These are phyloP conservation scores for Cyclotella cryptica DNA, from an alignment of 108 stramenopile genomes.

Conservation along the genomic window DNA sequence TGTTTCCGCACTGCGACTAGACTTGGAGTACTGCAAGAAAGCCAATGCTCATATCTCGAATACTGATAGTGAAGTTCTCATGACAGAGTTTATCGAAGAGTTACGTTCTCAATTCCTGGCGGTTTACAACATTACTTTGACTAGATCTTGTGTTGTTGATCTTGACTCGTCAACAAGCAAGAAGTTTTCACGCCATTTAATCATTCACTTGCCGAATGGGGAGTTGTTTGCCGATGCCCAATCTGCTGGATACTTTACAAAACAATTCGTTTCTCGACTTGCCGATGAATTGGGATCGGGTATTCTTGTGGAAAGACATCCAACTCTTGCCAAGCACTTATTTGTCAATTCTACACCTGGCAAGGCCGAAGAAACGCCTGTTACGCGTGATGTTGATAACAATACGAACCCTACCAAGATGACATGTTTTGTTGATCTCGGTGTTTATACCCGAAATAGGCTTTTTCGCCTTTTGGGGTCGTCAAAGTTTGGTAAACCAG, in stretches of 20 bases:
- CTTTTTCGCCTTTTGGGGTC: constrained; percentile 92
- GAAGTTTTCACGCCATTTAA: constrained; percentile 94
- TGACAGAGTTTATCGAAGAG: constrained; percentile 77
- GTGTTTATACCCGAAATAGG: constrained; percentile 93
- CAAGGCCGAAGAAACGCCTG: neutral
- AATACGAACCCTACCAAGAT: constrained; percentile 16
- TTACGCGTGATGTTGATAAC: neutral
- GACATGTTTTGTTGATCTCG: constrained; percentile 88
- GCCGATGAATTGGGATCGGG: constrained; percentile 74
- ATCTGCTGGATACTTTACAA: constrained; percentile 78
- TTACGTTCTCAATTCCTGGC: constrained; percentile 56
- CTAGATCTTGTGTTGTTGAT: constrained; percentile 69
- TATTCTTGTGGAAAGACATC: constrained; percentile 28
- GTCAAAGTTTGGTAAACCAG: constrained; percentile 83
- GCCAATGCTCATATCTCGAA: constrained; percentile 71
- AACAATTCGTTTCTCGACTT: constrained; percentile 65
- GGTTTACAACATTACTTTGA: constrained; percentile 42
- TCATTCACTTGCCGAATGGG: constrained; percentile 80
- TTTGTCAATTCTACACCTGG: constrained; percentile 67
- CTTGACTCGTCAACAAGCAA: constrained; percentile 90
- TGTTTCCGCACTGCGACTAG: constrained; percentile 22
- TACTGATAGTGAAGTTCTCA: constrained; percentile 49
- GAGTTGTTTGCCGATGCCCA: constrained; percentile 70
- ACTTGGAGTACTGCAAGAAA: constrained; percentile 88
- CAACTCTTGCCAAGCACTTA: constrained; percentile 62